These are phyloP conservation scores for Xerocomellus amylosporus DNA, from an alignment of 768 basidiomycete genomes.

Conservation along the genomic window DNA sequence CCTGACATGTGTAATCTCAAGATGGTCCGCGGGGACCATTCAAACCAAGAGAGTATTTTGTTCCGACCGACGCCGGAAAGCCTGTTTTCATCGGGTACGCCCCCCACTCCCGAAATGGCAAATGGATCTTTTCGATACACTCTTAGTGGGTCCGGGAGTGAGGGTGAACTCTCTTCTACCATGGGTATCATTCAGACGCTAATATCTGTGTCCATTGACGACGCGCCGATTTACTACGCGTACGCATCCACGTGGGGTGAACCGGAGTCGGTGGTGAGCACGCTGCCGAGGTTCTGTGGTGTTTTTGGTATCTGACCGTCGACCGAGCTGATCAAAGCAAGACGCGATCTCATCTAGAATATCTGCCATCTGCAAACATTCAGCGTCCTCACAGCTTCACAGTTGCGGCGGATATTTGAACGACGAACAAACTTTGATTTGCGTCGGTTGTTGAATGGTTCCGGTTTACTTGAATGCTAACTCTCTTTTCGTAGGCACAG, in stretches of 20 bases:
- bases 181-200: conserved; percentile 95
- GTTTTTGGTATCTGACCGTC: conserved; percentile 13
- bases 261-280: conserved; percentile 89
- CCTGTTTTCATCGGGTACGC: conserved; percentile 89
- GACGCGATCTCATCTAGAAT: conserved; percentile 92
- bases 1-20: conserved; percentile 5
- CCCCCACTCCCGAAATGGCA: neutral
- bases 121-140: neutral
- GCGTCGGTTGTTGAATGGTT: conserved; percentile 67
- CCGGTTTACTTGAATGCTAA: neutral
- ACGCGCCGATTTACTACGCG: conserved; percentile 89
- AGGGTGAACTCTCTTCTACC: conserved; percentile 66
- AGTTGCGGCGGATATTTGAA: conserved; percentile 84
- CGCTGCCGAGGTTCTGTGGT: neutral
- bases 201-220: conserved; percentile 92
- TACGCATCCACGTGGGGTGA: conserved; percentile 93
- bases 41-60: conserved; percentile 78
- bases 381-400: conserved; percentile 82
- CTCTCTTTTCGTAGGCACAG: conserved; percentile 59
- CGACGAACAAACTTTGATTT: conserved; percentile 91
- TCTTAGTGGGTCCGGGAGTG: conserved; percentile 49
- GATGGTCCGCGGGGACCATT: conserved; percentile 23
- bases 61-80: conserved; percentile 94
- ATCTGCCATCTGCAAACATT: conserved; percentile 91
- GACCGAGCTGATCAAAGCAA: conserved; percentile 60